Base-by-base conservation (phyloP, 2,329 filamentous ascomycete species). In the Fusarium sp. region DNA sequence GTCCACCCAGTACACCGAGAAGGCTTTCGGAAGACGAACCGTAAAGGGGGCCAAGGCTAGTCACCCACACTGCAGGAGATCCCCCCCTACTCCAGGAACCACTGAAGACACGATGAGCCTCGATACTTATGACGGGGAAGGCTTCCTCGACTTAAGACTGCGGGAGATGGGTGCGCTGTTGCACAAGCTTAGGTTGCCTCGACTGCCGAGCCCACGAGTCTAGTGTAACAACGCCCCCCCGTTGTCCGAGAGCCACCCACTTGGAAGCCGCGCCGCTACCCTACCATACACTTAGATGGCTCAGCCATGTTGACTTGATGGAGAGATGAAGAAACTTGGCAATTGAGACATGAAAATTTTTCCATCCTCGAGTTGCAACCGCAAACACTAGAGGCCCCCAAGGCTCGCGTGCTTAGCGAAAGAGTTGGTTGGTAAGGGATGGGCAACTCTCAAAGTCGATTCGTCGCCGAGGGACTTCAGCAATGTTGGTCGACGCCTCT, bases 41-140 rank as follows among this genome's bases (percentile, higher is more conserved):
- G 67, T 46, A 27, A 31, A 65, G 51, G 51, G 64, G 38, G 24
- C 42, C 27, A 31, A 74, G 35, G 53, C 71, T 72, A 61, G 64
- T 33, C 38, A 68, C 58, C 46, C 49, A 61, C 67, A 69, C 31
- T 66, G 60, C 64, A 35, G 40, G 27, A 62, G 67, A 51, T 51
- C 64, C 71, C 64, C 57, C 63, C 67, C 67, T 55, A 62, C 58
- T 35, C n/a, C 6, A 17, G 24, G 62, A 63, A 38, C 69, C 69
- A 74, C 57, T 46, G 56, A 38, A 20, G 33, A 56, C 51, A 38
- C 33, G 38, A 64, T 40, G 71, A 36, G 62, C 44, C 51, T 58
- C 60, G 64, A 56, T 40, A 29, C 69, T 74, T 58, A 56, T 60
- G 64, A 72, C 67, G 64, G 67, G 71, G 71, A 74, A 51, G 53